These are phyloP conservation scores for Leccinum imitatum DNA, from an alignment of 768 basidiomycete species.

Conservation along the genomic window DNA sequence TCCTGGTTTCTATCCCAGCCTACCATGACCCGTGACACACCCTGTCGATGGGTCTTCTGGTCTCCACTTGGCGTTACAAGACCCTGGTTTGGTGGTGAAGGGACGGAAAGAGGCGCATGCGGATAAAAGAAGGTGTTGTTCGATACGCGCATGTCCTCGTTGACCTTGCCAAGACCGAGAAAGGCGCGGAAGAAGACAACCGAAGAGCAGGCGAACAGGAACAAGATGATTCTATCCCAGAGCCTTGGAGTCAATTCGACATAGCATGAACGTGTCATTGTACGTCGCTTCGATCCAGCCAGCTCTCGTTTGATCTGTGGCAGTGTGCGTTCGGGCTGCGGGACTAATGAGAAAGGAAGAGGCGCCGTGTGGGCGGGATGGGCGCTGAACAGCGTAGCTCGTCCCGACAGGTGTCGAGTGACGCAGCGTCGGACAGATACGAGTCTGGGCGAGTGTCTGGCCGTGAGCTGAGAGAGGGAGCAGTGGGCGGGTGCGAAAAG, in stretches of 20 bases:
- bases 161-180: slow-evolving; percentile 20
- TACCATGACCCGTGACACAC: slow-evolving; percentile 7
- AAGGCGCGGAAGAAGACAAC: slow-evolving; percentile 28
- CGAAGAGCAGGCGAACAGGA: slow-evolving; percentile 26
- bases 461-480: too few species aligned
- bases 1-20: slow-evolving; percentile 26
- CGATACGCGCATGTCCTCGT: neutral
- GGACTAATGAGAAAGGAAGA: too few species aligned
- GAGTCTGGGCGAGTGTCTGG: too few species aligned
- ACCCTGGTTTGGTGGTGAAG: neutral
- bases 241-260: slow-evolving; percentile 10
- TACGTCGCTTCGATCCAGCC: neutral
- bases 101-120: neutral
- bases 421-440: too few species aligned
- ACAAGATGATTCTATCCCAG: slow-evolving; percentile 25
- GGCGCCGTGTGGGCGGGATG: too few species aligned
- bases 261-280: neutral
- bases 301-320: slow-evolving; percentile 1
- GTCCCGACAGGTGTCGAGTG: too few species aligned
- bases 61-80: neutral
- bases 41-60: neutral
- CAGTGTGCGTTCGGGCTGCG: too few species aligned
- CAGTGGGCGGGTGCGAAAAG: too few species aligned
- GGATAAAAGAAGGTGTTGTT: slow-evolving; percentile 3
- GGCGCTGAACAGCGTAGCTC: too few species aligned